These are phyloP conservation scores for Aphanoascus verrucosus DNA, from an alignment of 2,329 filamentous ascomycete genomes.

Conservation along the genomic window DNA sequence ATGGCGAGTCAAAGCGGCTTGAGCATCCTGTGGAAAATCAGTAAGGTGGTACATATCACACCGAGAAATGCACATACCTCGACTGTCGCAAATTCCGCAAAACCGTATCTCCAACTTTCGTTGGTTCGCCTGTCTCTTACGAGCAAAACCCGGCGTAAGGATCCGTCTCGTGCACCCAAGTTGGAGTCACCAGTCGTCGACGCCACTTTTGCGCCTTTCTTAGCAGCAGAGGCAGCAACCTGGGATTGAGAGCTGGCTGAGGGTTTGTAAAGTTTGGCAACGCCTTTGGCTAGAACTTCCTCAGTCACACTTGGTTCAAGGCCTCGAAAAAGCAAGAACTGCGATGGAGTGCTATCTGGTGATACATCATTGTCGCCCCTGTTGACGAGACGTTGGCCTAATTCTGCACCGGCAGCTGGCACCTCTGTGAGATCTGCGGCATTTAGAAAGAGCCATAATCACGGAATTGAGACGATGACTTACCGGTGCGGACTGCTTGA, in stretches of 20 bases:
- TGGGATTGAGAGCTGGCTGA: slow-evolving; percentile 29
- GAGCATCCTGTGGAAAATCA: slow-evolving; percentile 46
- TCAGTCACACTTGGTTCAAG: slow-evolving; percentile 61
- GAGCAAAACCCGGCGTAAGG: slow-evolving; percentile 65
- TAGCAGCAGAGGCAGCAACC: slow-evolving; percentile 30
- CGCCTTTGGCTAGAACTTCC: slow-evolving; percentile 59
- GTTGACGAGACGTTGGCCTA: slow-evolving; percentile 38
- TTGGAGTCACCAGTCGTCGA: slow-evolving; percentile 50
- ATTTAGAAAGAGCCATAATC: slow-evolving; percentile 20
- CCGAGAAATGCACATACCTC: slow-evolving; percentile 39
- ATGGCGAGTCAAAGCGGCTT: slow-evolving; percentile 61
- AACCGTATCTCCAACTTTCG: slow-evolving; percentile 70
- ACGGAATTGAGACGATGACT: slow-evolving; percentile 17
- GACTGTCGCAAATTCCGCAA: slow-evolving; percentile 68
- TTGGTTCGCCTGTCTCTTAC: slow-evolving; percentile 61
- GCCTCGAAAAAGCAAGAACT: slow-evolving; percentile 65
- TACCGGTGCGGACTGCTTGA: slow-evolving; percentile 45
- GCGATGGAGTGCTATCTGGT: slow-evolving; percentile 52
- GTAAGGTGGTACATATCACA: not conserved
- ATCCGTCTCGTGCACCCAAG: slow-evolving; percentile 60
- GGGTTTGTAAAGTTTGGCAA: slow-evolving; percentile 61
- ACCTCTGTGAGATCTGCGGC: slow-evolving; percentile 15
- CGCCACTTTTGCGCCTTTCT: slow-evolving; percentile 41
- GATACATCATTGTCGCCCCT: slow-evolving; percentile 47
- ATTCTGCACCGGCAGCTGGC: slow-evolving; percentile 27